These are phyloP conservation scores for Pleurotus eryngii DNA, from an alignment of 768 basidiomycete species.

Conservation along the genomic window DNA sequence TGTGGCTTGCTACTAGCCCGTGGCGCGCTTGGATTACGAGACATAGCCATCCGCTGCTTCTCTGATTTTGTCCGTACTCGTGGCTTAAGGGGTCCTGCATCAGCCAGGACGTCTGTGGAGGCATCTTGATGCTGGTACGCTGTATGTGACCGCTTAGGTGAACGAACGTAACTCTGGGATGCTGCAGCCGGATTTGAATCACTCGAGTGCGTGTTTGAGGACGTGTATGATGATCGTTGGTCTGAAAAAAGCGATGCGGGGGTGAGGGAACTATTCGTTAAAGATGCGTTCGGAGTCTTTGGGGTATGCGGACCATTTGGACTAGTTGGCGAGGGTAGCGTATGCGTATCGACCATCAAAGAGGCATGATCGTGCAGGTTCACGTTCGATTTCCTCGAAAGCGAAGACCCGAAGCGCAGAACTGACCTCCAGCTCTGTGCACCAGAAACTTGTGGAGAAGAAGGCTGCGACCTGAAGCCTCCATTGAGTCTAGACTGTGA, in stretches of 20 bases:
- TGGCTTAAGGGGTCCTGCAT: conserved; percentile 26
- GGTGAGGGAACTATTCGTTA: conserved; percentile 50
- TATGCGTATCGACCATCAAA: conserved; percentile 49
- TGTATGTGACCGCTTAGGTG: conserved; percentile 17
- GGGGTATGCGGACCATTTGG: conserved; percentile 34
- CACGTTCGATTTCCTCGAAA: conserved; percentile 54
- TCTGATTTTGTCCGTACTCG: conserved; percentile 46
- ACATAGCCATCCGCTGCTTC: conserved; percentile 30
- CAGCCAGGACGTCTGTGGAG: conserved; percentile 38
- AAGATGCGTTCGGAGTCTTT: conserved; percentile 43
- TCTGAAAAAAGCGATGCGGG: conserved; percentile 56
- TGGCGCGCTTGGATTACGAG: conserved; percentile 19
- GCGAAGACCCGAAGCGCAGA: conserved; percentile 64
- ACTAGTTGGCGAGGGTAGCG: conserved; percentile 29
- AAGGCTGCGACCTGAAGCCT: conserved; percentile 16
- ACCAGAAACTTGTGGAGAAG: conserved; percentile 20
- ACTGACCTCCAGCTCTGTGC: conserved; percentile 66
- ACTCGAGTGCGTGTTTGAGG: conserved; percentile 71
- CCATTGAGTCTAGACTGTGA: conserved; percentile 13
- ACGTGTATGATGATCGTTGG: conserved; percentile 74
- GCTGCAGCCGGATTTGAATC: conserved; percentile 52
- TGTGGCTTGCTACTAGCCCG: conserved; percentile 30
- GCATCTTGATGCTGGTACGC: conserved; percentile 27
- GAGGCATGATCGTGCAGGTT: conserved; percentile 34
- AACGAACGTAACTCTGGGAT: conserved; percentile 22